These are phyloP conservation scores for Tetradesmus lagerheimii DNA, from an alignment of 139 green algal species.

Conservation along the genomic window DNA sequence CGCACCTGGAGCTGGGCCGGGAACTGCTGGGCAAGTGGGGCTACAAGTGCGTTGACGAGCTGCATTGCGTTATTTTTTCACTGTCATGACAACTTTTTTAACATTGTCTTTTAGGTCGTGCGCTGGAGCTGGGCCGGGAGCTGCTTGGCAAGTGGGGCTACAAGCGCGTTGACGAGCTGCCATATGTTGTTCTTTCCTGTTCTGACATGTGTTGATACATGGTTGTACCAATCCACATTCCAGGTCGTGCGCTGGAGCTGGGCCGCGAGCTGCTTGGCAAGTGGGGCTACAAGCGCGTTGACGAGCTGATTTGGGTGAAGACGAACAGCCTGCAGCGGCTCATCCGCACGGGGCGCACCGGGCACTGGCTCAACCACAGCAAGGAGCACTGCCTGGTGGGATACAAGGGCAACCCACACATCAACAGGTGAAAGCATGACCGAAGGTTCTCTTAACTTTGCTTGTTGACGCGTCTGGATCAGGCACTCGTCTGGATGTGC, in stretches of 20 bases:
- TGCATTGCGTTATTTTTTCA: conserved; percentile 27
- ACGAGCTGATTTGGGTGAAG: conserved; percentile 94
- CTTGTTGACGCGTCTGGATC: no score
- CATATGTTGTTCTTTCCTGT: no score
- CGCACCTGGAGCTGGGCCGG: conserved; percentile 75
- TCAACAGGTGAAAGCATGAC: conserved; percentile 61
- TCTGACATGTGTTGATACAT: no score
- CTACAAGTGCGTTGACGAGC: conserved; percentile 86
- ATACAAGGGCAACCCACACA: conserved; percentile 82
- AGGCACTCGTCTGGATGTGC: no score
- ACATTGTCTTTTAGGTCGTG: conserved; percentile 79
- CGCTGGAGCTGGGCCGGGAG: conserved; percentile 89
- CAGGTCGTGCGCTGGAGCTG: conserved; percentile 89
- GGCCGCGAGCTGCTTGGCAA: conserved; percentile 84
- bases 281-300: conserved; percentile 89
- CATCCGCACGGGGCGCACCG: conserved; percentile 78
- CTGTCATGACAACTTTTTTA: no score
- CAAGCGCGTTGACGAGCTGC: conserved; percentile 87
- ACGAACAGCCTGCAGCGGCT: conserved; percentile 86
- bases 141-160: conserved; percentile 89
- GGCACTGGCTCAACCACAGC: conserved; percentile 92
- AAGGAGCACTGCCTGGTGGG: conserved; percentile 94
- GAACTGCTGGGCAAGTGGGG: conserved; percentile 89
- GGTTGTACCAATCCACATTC: no score
- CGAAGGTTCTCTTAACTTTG: no score